A percentile compares a stretch with the other conserved stretches of the same genome.
Evolutionary conservation across 2,329 filamentous ascomycete genomes (phyloP).

Genomic region (Tympanopsis confertula): DNA sequence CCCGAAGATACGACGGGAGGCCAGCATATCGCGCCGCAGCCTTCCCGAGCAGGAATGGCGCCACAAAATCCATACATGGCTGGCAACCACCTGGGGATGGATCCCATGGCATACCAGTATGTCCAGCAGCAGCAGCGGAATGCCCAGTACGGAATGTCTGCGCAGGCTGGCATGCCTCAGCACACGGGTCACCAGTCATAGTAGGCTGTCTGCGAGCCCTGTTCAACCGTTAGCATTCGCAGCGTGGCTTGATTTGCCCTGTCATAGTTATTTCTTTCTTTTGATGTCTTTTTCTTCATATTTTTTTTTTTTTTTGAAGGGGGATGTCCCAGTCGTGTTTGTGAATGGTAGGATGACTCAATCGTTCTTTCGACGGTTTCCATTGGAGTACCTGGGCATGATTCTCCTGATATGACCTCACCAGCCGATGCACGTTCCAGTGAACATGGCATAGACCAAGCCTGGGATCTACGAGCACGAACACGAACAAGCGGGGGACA

Average conservation of each 20-base stretch:
- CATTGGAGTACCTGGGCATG: too few relatives aligned
- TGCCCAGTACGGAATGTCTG: constrained; percentile 68
- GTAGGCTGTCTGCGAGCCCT: constrained; percentile 14
- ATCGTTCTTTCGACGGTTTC: too few relatives aligned
- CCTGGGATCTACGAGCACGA: too few relatives aligned
- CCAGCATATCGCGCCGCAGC: constrained; percentile 62
- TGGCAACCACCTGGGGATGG: constrained; percentile 48
- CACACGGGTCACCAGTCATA: constrained; percentile 73
- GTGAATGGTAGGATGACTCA: too few relatives aligned
- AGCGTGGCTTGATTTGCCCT: constrained; percentile 15
- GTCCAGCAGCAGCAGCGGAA: constrained; percentile 61
- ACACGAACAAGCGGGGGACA: too few relatives aligned
- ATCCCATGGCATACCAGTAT: constrained; percentile 75
- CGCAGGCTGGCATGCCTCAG: constrained; percentile 67
- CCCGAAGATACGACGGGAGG: constrained; percentile 85
- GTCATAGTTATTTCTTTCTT: constrained; percentile 25
- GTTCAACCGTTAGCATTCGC: constrained; percentile 14
- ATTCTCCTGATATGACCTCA: too few relatives aligned
- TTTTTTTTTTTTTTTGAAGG: constrained; percentile 6
- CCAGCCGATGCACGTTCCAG: too few relatives aligned
- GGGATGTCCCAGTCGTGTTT: constrained; percentile 14
- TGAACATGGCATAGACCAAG: too few relatives aligned
- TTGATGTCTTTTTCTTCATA: constrained; percentile 27
- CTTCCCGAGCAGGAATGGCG: constrained; percentile 48
- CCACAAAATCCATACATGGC: constrained; percentile 53